Percentiles rank a stretch among this genome's conserved stretches.
Conservation (phyloP, 768 basidiomycete species). For the Pleurotus salmoneostramineus region DNA sequence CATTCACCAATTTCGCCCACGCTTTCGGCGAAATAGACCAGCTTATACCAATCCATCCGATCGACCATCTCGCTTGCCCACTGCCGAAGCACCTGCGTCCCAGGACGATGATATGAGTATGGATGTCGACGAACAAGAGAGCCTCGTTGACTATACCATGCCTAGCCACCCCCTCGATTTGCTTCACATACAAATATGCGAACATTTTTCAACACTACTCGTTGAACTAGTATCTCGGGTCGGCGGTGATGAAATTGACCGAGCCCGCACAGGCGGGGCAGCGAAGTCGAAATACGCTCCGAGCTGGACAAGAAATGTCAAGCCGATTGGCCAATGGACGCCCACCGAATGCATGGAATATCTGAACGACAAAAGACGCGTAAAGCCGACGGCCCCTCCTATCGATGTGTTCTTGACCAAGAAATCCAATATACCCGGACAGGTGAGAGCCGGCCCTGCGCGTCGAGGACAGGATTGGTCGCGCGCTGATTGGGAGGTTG, state of each 20-base stretch:
- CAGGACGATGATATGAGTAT: conserved; percentile 42
- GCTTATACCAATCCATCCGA: conserved; percentile 2
- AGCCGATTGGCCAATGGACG: conserved; percentile 46
- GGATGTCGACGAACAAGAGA: conserved; percentile 59
- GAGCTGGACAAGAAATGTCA: conserved; percentile 32
- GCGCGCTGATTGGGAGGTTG: conserved; percentile 60
- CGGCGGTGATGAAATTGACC: conserved; percentile 40
- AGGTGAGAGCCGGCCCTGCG: conserved; percentile 16
- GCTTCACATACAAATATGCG: conserved; percentile 65
- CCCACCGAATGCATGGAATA: conserved; percentile 55
- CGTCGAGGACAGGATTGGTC: conserved; percentile 77
- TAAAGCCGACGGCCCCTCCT: conserved; percentile 34
- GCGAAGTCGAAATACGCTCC: conserved; percentile 57
- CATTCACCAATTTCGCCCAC: conserved; percentile 30
- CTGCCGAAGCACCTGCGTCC: conserved; percentile 7
- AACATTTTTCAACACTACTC: conserved; percentile 63
- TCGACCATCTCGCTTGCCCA: not conserved
- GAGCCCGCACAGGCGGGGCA: conserved; percentile 26
- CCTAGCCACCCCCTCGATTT: conserved; percentile 60
- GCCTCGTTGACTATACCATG: conserved; percentile 26
- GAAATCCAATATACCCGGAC: conserved; percentile 33
- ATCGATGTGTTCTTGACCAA: conserved; percentile 44
- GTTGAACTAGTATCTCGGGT: conserved; percentile 53
- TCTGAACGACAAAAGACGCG: conserved; percentile 36
- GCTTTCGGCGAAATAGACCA: conserved; percentile 4